These are phyloP conservation scores for Alnus rubra DNA, from an alignment of 306 rosid species.

Conservation along the genomic window DNA sequence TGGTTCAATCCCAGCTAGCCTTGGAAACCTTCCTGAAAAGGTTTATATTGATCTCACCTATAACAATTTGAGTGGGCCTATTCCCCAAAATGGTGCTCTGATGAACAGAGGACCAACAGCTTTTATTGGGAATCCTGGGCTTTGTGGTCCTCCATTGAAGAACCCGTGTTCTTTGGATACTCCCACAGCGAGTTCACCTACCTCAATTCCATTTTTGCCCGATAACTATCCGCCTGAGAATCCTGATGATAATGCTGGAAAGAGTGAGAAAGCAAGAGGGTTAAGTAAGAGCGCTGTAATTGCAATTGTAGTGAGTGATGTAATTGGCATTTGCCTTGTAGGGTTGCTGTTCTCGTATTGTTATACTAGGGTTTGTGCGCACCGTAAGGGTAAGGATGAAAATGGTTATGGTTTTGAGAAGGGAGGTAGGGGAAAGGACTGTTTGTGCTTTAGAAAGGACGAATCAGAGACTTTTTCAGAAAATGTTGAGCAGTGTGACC, in stretches of 20 bases:
- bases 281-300: constrained; percentile 65
- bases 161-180: constrained; percentile 67
- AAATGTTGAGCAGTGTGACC: constrained; percentile 80
- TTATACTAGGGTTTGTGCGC: constrained; percentile 68
- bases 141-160: constrained; percentile 97
- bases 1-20: constrained; percentile 80
- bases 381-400: constrained; percentile 52
- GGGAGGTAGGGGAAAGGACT: constrained; percentile 61
- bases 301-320: constrained; percentile 78
- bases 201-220: constrained; percentile 75
- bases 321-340: constrained; percentile 79
- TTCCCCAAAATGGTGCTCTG: constrained; percentile 95
- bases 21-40: constrained; percentile 95
- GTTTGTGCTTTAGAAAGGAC: constrained; percentile 78
- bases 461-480: constrained; percentile 76
- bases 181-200: constrained; percentile 53
- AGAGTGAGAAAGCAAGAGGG: constrained; percentile 56
- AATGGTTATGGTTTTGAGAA: constrained; percentile 39
- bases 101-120: constrained; percentile 99
- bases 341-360: constrained; percentile 88
- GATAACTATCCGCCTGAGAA: constrained; percentile 47
- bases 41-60: constrained; percentile 92
- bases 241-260: constrained; percentile 36
- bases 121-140: constrained; percentile 86
- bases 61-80: constrained; percentile 80